phyloP scores from a whole-genome alignment of 495 filamentous ascomycete genomes.

The Podospora conica region DNA sequence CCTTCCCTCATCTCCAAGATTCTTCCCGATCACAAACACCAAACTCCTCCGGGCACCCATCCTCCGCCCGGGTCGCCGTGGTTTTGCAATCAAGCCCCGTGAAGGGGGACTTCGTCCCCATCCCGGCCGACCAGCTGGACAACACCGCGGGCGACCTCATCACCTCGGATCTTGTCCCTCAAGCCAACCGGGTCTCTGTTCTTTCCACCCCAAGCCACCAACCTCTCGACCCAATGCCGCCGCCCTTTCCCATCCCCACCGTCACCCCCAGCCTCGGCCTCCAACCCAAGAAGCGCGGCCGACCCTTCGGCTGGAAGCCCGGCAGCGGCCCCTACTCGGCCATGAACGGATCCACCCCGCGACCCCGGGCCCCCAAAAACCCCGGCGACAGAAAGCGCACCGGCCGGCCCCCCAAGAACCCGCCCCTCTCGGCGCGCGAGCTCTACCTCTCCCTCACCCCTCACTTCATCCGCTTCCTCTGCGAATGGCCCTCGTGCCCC shows the following conservation, averaged over 20 bases:
- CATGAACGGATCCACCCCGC: slow-evolving; percentile 1
- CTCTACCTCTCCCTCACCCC: slow-evolving; percentile 22
- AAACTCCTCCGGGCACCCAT: neutral
- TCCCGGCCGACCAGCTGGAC: neutral
- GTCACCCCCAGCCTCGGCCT: neutral
- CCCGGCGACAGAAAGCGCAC: slow-evolving; percentile 15
- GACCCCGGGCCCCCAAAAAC: slow-evolving; percentile 13
- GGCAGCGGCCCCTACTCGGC: slow-evolving; percentile 19
- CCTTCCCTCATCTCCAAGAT: neutral
- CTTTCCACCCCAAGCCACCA: neutral
- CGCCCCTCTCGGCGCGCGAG: slow-evolving; percentile 18
- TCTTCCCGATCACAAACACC: neutral
- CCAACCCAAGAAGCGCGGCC: slow-evolving; percentile 26
- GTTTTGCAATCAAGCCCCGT: slow-evolving; percentile 3
- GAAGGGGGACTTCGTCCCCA: neutral
- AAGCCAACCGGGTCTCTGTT: neutral
- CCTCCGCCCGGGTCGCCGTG: slow-evolving; percentile 8
- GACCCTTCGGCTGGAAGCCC: slow-evolving; percentile 25
- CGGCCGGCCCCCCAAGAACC: slow-evolving; percentile 18
- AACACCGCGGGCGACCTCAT: slow-evolving; percentile 4
- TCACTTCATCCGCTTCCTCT: slow-evolving; percentile 27
- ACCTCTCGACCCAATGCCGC: neutral
- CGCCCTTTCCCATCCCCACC: neutral
- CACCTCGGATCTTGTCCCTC: slow-evolving; percentile 8
- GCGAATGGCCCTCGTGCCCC: slow-evolving; percentile 46